Conservation (phyloP, 1,284 basidiomycete genomes). For the Golubevia pallescens region DNA sequence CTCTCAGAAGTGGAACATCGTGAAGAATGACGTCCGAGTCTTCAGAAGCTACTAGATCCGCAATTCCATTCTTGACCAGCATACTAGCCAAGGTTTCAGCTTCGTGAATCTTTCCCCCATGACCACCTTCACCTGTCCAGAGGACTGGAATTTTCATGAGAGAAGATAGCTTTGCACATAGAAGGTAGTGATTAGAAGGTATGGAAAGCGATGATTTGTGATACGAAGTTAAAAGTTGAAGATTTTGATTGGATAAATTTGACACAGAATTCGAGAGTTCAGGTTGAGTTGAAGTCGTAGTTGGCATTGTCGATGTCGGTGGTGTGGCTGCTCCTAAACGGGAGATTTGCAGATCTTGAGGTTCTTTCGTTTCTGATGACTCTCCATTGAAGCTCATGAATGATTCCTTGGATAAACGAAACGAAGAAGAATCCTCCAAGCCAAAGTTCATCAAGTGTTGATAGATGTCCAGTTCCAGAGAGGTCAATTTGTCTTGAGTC, state of each 20-base stretch:
- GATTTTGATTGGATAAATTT: neutral
- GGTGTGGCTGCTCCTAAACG: conserved; percentile 24
- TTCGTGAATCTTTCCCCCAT: conserved; percentile 44
- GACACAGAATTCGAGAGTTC: neutral
- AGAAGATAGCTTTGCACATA: conserved; percentile 40
- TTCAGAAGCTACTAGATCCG: conserved; percentile 57
- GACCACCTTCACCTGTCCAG: conserved; percentile 45
- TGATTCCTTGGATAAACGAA: no score
- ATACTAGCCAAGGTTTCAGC: conserved; percentile 53
- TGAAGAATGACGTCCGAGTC: conserved; percentile 61
- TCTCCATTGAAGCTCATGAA: no score
- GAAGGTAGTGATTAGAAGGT: conserved; percentile 26
- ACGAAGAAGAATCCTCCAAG: no score
- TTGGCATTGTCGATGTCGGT: conserved; percentile 23
- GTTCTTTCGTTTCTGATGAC: neutral
- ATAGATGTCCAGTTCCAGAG: no score
- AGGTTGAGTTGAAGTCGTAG: neutral
- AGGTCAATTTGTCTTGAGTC: no score
- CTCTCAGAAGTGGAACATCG: conserved; percentile 50
- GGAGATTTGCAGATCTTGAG: conserved; percentile 3
- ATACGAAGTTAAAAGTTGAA: conserved; percentile 12
- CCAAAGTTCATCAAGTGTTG: no score
- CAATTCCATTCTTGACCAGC: conserved; percentile 42
- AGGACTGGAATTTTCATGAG: conserved; percentile 48
- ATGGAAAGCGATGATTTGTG: conserved; percentile 29